phyloP scores from a whole-genome alignment of 495 filamentous ascomycete species.

The Hyphodiscus hymeniophilus region DNA sequence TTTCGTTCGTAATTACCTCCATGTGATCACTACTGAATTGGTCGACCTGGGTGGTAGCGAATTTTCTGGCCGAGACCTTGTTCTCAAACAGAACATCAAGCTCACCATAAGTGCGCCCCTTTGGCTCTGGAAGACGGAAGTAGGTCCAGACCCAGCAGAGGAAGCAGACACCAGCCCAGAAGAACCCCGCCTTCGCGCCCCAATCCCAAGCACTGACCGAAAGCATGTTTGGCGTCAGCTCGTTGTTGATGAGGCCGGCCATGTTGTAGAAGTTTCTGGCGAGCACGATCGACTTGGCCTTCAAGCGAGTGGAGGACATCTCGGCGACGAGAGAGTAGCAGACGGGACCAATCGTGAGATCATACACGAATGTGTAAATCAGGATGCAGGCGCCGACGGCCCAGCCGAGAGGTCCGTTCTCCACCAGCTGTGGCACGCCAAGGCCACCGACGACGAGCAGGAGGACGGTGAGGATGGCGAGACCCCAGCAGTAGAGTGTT shows the following conservation, averaged over 20 bases:
- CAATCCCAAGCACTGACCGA: conserved; percentile 43
- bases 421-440: conserved; percentile 3
- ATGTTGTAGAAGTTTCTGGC: conserved; percentile 48
- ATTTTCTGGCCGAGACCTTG: not conserved
- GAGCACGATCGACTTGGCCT: conserved; percentile 44
- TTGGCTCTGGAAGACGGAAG: conserved; percentile 62
- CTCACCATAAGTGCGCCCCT: conserved; percentile 61
- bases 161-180: conserved; percentile 43
- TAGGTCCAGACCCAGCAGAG: conserved; percentile 32
- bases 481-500: conserved; percentile 41
- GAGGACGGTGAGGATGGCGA: conserved; percentile 21
- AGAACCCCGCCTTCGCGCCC: conserved; percentile 42
- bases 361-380: conserved; percentile 43
- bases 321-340: conserved; percentile 53
- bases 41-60: not conserved
- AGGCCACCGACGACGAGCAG: conserved; percentile 40
- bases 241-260: conserved; percentile 32
- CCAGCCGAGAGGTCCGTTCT: conserved; percentile 25
- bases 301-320: conserved; percentile 42
- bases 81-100: conserved; percentile 56
- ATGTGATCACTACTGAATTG: not conserved
- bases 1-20: not conserved
- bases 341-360: conserved; percentile 50
- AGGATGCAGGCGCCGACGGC: conserved; percentile 43
- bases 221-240: conserved; percentile 42